phyloP scores from a whole-genome alignment of 2,329 filamentous ascomycete species.

The Penicillium paneum region DNA sequence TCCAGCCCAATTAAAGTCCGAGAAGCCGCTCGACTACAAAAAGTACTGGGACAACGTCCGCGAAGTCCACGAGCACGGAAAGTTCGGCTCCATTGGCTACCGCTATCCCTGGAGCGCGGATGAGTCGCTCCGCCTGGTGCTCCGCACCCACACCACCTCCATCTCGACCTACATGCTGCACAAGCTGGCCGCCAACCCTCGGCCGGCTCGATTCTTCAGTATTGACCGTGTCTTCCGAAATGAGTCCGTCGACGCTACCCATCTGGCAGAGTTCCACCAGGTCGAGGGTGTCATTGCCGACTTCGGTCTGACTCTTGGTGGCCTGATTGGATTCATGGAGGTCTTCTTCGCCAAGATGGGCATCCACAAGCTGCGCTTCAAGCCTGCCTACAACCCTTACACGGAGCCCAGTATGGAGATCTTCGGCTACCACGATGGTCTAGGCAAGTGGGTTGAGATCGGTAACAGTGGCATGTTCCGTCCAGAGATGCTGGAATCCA shows the following conservation, averaged over 20 bases:
- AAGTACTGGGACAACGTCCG: constrained; percentile 85
- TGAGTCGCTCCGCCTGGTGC: constrained; percentile 80
- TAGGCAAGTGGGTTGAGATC: constrained; percentile 92
- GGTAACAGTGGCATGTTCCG: constrained; percentile 99
- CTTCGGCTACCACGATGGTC: constrained; percentile 87
- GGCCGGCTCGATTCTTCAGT: constrained; percentile 92
- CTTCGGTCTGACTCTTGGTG: constrained; percentile 86
- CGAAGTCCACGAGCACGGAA: constrained; percentile 83
- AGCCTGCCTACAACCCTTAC: constrained; percentile 94
- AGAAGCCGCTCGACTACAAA: constrained; percentile 64
- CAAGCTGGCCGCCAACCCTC: constrained; percentile 77
- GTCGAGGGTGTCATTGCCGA: constrained; percentile 98
- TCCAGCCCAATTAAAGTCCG: constrained; percentile 30
- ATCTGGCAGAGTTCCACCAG: constrained; percentile 97
- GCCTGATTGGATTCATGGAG: constrained; percentile 90
- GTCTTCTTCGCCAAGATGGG: constrained; percentile 97
- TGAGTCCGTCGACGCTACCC: constrained; percentile 93
- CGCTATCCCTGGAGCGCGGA: constrained; percentile 89
- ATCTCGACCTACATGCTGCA: constrained; percentile 88
- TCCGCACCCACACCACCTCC: constrained; percentile 94
- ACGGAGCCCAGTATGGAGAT: constrained; percentile 98
- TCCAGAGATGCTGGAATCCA: constrained; percentile 92
- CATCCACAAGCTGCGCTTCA: constrained; percentile 82
- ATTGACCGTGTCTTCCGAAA: constrained; percentile 98
- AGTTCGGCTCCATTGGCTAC: constrained; percentile 94